Conservation (phyloP, 2,329 filamentous ascomycete genomes). For the Aspergillus tamarii region DNA sequence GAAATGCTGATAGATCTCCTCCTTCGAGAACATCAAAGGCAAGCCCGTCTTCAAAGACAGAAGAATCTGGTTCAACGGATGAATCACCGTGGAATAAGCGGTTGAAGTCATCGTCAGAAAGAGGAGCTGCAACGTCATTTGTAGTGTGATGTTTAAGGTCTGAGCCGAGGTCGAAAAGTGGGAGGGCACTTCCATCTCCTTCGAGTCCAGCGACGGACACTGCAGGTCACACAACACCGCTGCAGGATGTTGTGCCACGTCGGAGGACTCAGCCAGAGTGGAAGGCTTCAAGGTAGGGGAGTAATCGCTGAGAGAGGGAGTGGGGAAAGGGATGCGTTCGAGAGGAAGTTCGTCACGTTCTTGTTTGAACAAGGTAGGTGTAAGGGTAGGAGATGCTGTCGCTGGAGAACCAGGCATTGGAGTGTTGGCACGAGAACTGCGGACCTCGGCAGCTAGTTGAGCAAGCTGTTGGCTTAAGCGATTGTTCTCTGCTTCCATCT, state of each 20-base stretch:
- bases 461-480: slow-evolving; percentile 54
- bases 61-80: slow-evolving; percentile 72
- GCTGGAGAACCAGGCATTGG: slow-evolving; percentile 41
- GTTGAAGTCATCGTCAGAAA: slow-evolving; percentile 70
- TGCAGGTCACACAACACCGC: slow-evolving; percentile 99
- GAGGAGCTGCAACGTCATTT: slow-evolving; percentile 65
- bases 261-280: slow-evolving; percentile 65
- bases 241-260: slow-evolving; percentile 99
- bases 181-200: slow-evolving; percentile 52
- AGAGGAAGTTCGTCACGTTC: slow-evolving; percentile 46
- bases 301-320: slow-evolving; percentile 43
- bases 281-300: slow-evolving; percentile 45
- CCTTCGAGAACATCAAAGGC: slow-evolving; percentile 67
- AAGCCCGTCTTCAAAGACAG: slow-evolving; percentile 75
- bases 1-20: slow-evolving; percentile 53
- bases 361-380: slow-evolving; percentile 48
- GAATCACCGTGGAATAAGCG: slow-evolving; percentile 64
- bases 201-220: slow-evolving; percentile 84
- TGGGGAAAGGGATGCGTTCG: slow-evolving; percentile 45
- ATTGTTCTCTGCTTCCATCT: slow-evolving; percentile 60
- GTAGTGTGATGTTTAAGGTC: slow-evolving; percentile 53
- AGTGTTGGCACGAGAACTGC: slow-evolving; percentile 43
- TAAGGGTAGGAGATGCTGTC: slow-evolving; percentile 43
- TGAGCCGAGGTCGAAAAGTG: slow-evolving; percentile 45
- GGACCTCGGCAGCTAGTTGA: slow-evolving; percentile 52